Conservation (phyloP, 805 yeast genomes). For the Torulaspora franciscae region DNA sequence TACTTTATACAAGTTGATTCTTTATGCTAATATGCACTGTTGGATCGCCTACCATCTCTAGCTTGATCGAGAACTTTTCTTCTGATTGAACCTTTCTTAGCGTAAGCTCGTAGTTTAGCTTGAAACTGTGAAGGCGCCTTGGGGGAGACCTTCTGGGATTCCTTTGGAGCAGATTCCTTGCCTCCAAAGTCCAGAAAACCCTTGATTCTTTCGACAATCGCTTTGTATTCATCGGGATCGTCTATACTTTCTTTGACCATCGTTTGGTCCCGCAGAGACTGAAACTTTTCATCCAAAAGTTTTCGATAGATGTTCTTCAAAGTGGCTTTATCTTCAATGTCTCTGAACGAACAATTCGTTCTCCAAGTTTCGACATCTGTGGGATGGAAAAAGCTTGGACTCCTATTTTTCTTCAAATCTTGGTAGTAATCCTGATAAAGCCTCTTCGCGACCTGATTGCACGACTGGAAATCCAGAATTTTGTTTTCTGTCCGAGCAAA, state of each 20-base stretch:
- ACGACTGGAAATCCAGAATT: conserved; percentile 39
- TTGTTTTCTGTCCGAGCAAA: conserved; percentile 20
- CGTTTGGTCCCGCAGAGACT: conserved; percentile 26
- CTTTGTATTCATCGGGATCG: conserved; percentile 7
- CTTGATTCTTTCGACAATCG: conserved; percentile 13
- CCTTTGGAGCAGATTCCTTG: neutral
- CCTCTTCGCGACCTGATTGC: conserved; percentile 42
- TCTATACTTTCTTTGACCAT: conserved; percentile 7
- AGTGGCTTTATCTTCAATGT: conserved; percentile 17
- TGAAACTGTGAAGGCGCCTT: conserved; percentile 16
- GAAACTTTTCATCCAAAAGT: conserved; percentile 26
- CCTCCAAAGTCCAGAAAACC: conserved; percentile 8
- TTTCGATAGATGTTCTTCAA: conserved; percentile 21
- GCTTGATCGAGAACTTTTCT: conserved; percentile 7
- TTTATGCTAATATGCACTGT: neutral
- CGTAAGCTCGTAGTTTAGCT: conserved; percentile 24
- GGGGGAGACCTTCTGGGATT: neutral
- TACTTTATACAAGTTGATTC: conserved; percentile 3
- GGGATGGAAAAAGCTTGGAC: conserved; percentile 30
- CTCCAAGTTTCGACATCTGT: conserved; percentile 36
- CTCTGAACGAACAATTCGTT: conserved; percentile 28
- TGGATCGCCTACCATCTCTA: neutral
- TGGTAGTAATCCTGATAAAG: conserved; percentile 28
- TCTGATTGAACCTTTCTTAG: conserved; percentile 20
- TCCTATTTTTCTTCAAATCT: conserved; percentile 14